Evolutionary conservation across 805 yeast genomes (phyloP).

Genomic region (Brettanomyces anomalus): DNA sequence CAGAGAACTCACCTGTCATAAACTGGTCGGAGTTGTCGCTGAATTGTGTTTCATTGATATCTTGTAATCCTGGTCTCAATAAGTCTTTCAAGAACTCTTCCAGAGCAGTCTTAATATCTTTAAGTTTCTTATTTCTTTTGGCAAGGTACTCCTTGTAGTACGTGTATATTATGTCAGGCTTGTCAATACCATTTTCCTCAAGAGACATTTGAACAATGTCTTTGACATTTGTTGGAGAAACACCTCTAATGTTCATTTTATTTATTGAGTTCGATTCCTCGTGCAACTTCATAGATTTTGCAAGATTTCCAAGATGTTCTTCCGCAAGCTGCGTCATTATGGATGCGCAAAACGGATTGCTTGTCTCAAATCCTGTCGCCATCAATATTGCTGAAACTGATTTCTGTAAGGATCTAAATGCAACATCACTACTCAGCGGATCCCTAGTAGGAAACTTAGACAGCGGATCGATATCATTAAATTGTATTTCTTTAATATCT

Average conservation of each 20-base stretch:
- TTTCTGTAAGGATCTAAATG: conserved; percentile 57
- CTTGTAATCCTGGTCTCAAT: conserved; percentile 72
- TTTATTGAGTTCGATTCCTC: conserved; percentile 52
- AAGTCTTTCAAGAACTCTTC: conserved; percentile 68
- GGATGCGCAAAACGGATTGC: conserved; percentile 70
- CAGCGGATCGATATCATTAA: conserved; percentile 73
- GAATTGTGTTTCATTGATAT: conserved; percentile 65
- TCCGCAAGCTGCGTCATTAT: conserved; percentile 79
- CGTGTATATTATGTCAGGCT: conserved; percentile 65
- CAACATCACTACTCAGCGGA: conserved; percentile 45
- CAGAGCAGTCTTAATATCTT: conserved; percentile 58
- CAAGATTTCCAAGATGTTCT: conserved; percentile 65
- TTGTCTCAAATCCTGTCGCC: conserved; percentile 87
- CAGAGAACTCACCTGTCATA: conserved; percentile 88
- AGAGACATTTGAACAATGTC: conserved; percentile 55
- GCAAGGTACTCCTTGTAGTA: conserved; percentile 66
- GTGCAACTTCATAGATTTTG: conserved; percentile 61
- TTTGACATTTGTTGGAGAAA: conserved; percentile 19
- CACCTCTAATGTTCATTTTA: conserved; percentile 21
- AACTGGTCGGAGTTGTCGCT: conserved; percentile 90
- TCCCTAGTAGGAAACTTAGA: conserved; percentile 71
- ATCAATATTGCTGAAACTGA: conserved; percentile 72
- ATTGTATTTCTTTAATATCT: conserved; percentile 44
- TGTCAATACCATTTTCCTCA: conserved; percentile 78
- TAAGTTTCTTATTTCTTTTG: conserved; percentile 60